Evolutionary conservation across 75 land plant species (phyloP).

Genomic region (Selaginella moellendorffii): DNA sequence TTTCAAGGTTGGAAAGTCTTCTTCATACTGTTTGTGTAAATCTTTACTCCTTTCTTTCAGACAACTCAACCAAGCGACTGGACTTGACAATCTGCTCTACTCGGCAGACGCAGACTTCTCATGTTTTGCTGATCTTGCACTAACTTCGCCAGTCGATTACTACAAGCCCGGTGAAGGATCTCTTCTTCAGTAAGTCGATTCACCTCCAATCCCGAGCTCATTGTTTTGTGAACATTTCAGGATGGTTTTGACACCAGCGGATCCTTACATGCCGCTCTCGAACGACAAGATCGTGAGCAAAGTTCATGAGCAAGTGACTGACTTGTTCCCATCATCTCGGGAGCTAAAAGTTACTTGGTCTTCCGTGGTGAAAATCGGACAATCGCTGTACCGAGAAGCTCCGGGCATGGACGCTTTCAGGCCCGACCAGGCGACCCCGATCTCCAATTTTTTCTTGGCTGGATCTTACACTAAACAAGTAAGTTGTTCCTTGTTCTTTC

Average conservation of each 20-base stretch:
- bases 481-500: neutral
- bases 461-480: constrained; percentile 99
- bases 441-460: constrained; percentile 87
- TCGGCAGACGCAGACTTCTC: constrained; percentile 99
- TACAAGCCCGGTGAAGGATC: constrained; percentile 87
- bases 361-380: constrained; percentile 88
- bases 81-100: constrained; percentile 86
- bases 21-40: too few species aligned
- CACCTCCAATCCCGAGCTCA: neutral
- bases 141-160: constrained; percentile 92
- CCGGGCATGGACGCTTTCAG: constrained; percentile 92
- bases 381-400: constrained; percentile 86
- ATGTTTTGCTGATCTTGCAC: constrained; percentile 97
- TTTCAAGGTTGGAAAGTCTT: constrained; percentile 49
- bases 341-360: constrained; percentile 87
- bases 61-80: constrained; percentile 59
- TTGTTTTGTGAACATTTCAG: constrained; percentile 21
- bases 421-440: constrained; percentile 89
- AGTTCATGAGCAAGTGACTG: constrained; percentile 74
- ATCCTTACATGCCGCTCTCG: constrained; percentile 89
- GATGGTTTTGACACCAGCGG: constrained; percentile 91
- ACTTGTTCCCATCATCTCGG: constrained; percentile 76
- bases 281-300: constrained; percentile 72
- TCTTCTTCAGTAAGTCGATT: constrained; percentile 61
- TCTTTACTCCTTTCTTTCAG: constrained; percentile 22